phyloP scores from a whole-genome alignment of 257 asterid genomes.

The Solanum piurae region DNA sequence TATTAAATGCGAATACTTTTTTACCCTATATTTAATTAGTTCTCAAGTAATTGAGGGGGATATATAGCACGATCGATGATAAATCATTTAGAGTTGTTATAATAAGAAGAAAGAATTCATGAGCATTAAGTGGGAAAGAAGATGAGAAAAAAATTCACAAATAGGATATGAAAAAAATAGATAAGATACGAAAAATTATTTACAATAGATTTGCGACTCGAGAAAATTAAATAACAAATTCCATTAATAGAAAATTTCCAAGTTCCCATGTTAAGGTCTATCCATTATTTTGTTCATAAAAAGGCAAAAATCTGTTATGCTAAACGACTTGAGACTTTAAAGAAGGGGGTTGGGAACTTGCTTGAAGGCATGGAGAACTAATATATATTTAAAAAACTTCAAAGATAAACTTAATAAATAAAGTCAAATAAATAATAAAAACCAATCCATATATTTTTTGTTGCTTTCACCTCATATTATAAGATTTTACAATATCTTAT shows the following conservation, averaged over 20 bases:
- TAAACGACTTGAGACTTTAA: conserved; percentile 7
- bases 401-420: neutral
- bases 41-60: neutral
- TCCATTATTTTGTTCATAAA: neutral
- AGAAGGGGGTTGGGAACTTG: conserved; percentile 1
- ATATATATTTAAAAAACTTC: neutral
- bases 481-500: neutral
- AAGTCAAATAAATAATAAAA: neutral
- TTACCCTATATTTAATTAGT: neutral
- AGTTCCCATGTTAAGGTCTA: conserved; percentile 6
- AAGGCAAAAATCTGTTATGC: conserved; percentile 9
- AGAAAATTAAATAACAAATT: neutral
- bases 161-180: too few relatives aligned
- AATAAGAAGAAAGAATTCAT: neutral
- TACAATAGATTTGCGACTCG: neutral
- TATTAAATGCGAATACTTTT: neutral
- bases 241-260: neutral
- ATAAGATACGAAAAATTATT: neutral
- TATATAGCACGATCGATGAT: neutral
- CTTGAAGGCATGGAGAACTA: conserved; percentile 11
- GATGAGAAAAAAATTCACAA: too few relatives aligned
- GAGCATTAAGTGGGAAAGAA: neutral
- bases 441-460: neutral
- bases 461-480: neutral
- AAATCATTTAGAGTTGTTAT: neutral